These are phyloP conservation scores for Acrasis kona DNA, from an alignment of 78 protist species.

Conservation along the genomic window DNA sequence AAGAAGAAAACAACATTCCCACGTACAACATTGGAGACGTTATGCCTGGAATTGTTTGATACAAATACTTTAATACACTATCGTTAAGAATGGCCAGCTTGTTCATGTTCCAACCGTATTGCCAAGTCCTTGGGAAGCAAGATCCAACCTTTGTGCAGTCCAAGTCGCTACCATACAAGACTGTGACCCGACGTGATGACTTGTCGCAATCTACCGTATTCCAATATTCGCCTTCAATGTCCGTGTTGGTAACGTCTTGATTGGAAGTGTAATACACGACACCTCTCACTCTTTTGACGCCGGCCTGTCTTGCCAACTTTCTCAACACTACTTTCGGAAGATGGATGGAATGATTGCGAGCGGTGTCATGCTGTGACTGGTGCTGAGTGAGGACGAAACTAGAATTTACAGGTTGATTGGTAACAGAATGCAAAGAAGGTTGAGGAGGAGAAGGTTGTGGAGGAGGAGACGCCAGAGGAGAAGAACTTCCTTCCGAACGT, in stretches of 20 bases:
- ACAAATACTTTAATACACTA: background rate
- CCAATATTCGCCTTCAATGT: background rate
- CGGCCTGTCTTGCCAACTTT: background rate
- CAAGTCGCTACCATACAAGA: background rate
- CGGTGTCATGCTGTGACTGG: too few relatives aligned
- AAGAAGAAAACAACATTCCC: slow-evolving; percentile 83
- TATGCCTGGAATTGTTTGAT: background rate
- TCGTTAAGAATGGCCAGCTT: background rate
- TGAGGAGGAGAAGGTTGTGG: too few relatives aligned
- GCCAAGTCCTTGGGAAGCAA: background rate
- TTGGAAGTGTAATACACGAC: background rate
- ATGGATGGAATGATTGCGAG: too few relatives aligned
- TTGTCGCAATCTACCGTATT: background rate
- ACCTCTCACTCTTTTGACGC: background rate
- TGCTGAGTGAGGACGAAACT: too few relatives aligned
- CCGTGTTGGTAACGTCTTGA: background rate
- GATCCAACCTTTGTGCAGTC: background rate
- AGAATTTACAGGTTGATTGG: too few relatives aligned
- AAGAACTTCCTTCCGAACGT: background rate
- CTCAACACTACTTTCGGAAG: background rate
- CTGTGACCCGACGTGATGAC: background rate
- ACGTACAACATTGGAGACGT: slow-evolving; percentile 63
- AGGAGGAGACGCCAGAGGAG: too few relatives aligned
- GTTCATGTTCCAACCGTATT: background rate
- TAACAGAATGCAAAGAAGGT: too few relatives aligned